Percentiles rank a stretch among this genome's conserved stretches.
These are phyloP conservation scores for Nemania bipapillata DNA, from an alignment of 2,329 filamentous ascomycete species.

Conservation along the genomic window DNA sequence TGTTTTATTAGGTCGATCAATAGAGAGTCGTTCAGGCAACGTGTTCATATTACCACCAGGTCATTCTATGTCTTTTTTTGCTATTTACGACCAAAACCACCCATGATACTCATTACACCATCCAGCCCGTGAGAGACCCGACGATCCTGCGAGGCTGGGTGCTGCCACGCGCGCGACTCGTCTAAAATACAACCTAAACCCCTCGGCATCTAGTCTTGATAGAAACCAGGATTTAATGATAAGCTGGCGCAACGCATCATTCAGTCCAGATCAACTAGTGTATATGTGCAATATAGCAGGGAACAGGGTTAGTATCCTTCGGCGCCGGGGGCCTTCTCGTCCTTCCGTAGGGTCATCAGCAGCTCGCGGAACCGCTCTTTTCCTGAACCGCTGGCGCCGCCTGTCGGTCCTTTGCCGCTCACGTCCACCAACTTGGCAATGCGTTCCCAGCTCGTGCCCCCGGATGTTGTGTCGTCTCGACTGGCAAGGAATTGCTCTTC, in stretches of 20 bases:
- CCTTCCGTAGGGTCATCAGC: conserved; percentile 86
- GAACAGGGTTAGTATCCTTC: conserved; percentile 64
- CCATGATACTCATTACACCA: conserved; percentile 45
- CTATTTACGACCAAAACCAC: conserved; percentile 36
- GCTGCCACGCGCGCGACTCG: conserved; percentile 35
- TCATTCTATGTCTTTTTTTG: conserved; percentile 22
- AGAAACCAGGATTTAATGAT: conserved; percentile 23
- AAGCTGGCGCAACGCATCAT: conserved; percentile 21
- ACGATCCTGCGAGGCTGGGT: conserved; percentile 37
- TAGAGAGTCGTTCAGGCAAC: conserved; percentile 41
- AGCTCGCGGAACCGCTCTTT: conserved; percentile 97
- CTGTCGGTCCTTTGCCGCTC: conserved; percentile 88
- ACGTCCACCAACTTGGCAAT: conserved; percentile 98
- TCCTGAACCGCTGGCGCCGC: conserved; percentile 87
- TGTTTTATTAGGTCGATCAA: conserved; percentile 41
- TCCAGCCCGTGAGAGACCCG: conserved; percentile 35
- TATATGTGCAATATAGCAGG: conserved; percentile 38
- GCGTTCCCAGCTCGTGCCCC: conserved; percentile 97
- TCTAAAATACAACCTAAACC: conserved; percentile 46
- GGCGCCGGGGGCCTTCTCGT: conserved; percentile 82
- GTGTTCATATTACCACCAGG: conserved; percentile 30
- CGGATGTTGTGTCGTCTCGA: conserved; percentile 91
- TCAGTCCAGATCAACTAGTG: conserved; percentile 16
- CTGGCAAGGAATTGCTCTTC: conserved; percentile 90
- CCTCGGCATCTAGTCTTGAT: conserved; percentile 20